Evolutionary conservation across 2,329 filamentous ascomycete species (phyloP).

Genomic region (Lomentospora prolificans): DNA sequence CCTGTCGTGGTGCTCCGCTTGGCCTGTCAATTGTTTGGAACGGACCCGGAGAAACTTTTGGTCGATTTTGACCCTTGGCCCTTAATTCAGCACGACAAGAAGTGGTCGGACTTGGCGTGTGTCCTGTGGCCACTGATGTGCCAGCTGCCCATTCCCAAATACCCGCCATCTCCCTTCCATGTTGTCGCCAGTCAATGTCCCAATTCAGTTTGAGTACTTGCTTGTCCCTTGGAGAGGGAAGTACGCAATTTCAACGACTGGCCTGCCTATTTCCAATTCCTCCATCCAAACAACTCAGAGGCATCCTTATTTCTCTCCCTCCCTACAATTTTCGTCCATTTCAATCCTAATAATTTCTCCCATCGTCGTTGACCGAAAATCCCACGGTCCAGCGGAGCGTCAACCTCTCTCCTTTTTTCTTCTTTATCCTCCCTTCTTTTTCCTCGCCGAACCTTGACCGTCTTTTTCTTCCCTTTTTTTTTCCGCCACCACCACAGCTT

Average conservation of each 20-base stretch:
- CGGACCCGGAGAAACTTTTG: not conserved
- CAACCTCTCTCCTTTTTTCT: not conserved
- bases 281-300: not conserved
- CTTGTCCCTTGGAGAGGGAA: not conserved
- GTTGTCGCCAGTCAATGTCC: not conserved
- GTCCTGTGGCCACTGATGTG: not conserved
- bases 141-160: not conserved
- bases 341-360: not conserved
- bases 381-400: not conserved
- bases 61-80: not conserved
- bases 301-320: not conserved
- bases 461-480: constrained; percentile 2
- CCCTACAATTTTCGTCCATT: constrained; percentile 1
- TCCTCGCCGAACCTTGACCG: not conserved
- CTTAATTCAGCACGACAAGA: not conserved
- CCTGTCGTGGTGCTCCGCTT: too few species aligned
- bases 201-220: too few species aligned
- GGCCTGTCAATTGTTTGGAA: not conserved
- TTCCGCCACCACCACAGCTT: constrained; percentile 1
- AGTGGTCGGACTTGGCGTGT: not conserved
- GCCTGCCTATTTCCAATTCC: not conserved
- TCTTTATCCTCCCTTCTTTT: not conserved
- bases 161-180: not conserved
- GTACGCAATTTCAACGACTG: constrained; percentile 2
- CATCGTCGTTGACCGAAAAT: not conserved